Evolutionary conservation across 176 grass and related monocot genomes (phyloP).

Genomic region (Chloris gayana): DNA sequence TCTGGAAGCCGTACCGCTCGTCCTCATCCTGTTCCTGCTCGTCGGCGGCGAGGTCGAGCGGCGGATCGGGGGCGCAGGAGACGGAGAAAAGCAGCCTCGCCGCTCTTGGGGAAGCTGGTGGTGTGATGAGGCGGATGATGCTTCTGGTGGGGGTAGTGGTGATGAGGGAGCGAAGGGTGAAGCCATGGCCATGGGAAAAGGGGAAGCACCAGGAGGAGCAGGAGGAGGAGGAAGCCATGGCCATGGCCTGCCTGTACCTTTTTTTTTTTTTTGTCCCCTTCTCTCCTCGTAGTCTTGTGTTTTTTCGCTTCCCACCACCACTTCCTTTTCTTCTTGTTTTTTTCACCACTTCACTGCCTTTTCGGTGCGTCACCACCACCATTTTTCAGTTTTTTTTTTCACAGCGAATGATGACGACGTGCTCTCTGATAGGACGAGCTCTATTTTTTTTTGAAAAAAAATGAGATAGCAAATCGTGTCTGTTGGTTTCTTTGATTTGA

Average conservation of each 20-base stretch:
- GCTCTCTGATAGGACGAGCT: no score
- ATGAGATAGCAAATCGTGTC: no score
- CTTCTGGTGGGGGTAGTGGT: background rate
- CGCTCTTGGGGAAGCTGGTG: background rate
- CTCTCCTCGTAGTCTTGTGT: background rate
- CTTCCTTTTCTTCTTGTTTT: no score
- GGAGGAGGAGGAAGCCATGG: background rate
- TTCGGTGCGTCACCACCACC: no score
- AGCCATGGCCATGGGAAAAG: constrained; percentile 10
- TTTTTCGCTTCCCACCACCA: no score
- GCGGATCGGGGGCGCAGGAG: constrained; percentile 14
- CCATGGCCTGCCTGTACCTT: background rate
- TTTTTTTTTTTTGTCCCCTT: background rate
- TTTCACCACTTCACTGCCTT: no score
- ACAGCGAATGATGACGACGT: no score
- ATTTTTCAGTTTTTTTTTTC: no score
- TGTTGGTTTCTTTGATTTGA: no score
- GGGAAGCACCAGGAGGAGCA: background rate
- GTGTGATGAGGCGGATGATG: background rate
- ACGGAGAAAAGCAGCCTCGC: background rate
- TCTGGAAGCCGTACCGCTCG: constrained; percentile 47
- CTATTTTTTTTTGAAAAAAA: no score
- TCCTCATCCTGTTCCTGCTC: background rate
- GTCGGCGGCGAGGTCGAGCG: background rate
- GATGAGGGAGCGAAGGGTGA: background rate